Base-by-base conservation (phyloP, 1,284 basidiomycete genomes). In the Leucoagaricus sp. region DNA sequence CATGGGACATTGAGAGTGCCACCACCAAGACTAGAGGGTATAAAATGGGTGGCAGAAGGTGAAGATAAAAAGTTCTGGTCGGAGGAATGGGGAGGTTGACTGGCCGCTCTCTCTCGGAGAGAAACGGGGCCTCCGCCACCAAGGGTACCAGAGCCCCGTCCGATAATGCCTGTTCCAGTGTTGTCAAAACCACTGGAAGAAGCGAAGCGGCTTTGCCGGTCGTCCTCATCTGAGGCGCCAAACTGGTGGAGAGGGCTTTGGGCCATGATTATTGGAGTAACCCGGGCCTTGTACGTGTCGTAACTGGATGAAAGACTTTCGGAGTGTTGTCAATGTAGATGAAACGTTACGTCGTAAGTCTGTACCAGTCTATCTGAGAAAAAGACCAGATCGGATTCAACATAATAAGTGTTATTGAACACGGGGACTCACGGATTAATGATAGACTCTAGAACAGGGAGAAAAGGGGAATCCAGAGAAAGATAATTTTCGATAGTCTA, bases 41-140 rank as follows among this genome's bases (percentile, higher is more conserved):
- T 70, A 64, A 79, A 73, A 57, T 74, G 66, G 53, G 78, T 80
- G n/a, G 76, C 65, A 5, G 77, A 72, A 1, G 80, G 83, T n/a
- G 83, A 82, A 13, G 76, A 72, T 28, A 82, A 65, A 61, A 79
- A 82, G 57, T 65, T 68, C 60, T 79, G 75, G 36, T 75, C 75
- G 47, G 78, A 75, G 3, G 76, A 72, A 58, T 79, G 79, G 3
- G 86, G 86, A 15, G 87, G 87, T 64, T 89, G 86, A 67, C 83
- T 85, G 1, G 86, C 80, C 36, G 86, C 86, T 58, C 87, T 75
- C 67, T 86, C 83, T 54, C 81, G 75, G 56, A 76, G 73, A 54
- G 75, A 72, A 58, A 66, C 70, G 21, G 72, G 60, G 46, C 69
- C 69, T 42, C 48, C 55, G 17, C 42, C 26, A 13, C 48, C 55